Evolutionary conservation across 768 basidiomycete species (phyloP), one percentile per base, ranked within the genome.

Genomic region (Rhizopogon roseolus): DNA sequence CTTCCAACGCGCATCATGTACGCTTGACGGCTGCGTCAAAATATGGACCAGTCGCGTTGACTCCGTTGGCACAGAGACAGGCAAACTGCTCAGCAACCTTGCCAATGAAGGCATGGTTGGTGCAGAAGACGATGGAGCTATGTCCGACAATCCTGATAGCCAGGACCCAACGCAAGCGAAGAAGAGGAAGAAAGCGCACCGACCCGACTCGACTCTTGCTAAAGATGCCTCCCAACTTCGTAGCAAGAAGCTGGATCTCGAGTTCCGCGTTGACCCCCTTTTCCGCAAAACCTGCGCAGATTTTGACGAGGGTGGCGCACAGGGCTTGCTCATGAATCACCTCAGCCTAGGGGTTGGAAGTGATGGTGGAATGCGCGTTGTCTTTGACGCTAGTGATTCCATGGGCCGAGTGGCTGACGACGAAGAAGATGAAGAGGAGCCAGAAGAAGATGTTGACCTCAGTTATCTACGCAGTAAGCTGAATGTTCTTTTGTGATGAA

Each of bases 1-100:
- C 71, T 99, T 99, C 65, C 97, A 98, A 71, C 95, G 96, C 65
- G 97, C 97, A 14, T 95, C 93, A 0, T 95, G 87, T 66, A 98
- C 97, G 0, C 82, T 99, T 19, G 97, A 99, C 55, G 97, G 96
- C 3, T 99, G 97, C 69, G 93, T 99, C 69, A 99, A 98, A 74
- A 98, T 99, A 57, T 99, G 95, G 94, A 98, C 95, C 6, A 93
- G 89, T 60, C 87, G 97, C 43, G 96, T 99, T 39, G 97, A 99
- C 69, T 91, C 88, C 57, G 94, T 98, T 36, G 93, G 92, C 22
- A 96, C 93, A 0, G 97, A 98, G 69, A 98, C 95, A 0, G 93
- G 93, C 27, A 98, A 97, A 67, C 79, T 99, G 11, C 77, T 98
- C 53, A 92, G 86, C 62, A 98, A 98, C 64, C 81, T 99, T 25